phyloP scores from a whole-genome alignment of 1,284 basidiomycete genomes.

The Leccinum solheimii region DNA sequence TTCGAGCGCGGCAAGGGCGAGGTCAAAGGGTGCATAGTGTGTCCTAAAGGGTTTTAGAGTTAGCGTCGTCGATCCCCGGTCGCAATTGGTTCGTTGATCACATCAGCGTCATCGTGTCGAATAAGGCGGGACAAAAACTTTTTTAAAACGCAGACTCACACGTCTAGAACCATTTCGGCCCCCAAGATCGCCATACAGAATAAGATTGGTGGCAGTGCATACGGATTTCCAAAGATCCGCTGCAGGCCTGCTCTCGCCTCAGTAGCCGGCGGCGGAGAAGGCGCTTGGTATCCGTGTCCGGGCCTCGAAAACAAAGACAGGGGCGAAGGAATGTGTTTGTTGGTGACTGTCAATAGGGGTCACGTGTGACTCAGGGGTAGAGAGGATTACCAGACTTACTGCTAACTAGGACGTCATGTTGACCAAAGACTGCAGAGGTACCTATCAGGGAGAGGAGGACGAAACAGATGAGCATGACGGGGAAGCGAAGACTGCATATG shows the following conservation, averaged over 20 bases:
- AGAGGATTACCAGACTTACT: conserved; percentile 13
- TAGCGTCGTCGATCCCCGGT: not conserved
- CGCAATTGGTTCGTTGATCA: not conserved
- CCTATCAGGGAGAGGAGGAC: conserved; percentile 56
- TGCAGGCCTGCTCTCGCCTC: conserved; percentile 1
- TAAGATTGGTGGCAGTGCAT: conserved; percentile 34
- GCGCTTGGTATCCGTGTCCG: conserved; percentile 3
- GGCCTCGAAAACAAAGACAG: conserved; percentile 18
- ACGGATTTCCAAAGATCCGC: conserved; percentile 31
- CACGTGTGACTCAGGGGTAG: conserved; percentile 1
- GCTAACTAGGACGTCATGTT: conserved; percentile 35
- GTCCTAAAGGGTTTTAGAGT: conserved; percentile 35
- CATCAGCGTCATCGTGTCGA: not conserved
- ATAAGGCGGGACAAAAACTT: not conserved
- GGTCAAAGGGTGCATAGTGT: conserved; percentile 69
- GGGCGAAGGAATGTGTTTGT: conserved; percentile 32
- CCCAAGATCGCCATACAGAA: conserved; percentile 35
- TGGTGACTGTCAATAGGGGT: conserved; percentile 26
- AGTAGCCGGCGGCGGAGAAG: not conserved
- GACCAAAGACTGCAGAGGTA: conserved; percentile 31
- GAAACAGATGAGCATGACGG: conserved; percentile 58
- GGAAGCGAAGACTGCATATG: conserved; percentile 62
- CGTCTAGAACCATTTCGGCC: conserved; percentile 34
- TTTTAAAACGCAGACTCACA: conserved; percentile 24
- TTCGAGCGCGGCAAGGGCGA: conserved; percentile 71